Evolutionary conservation across 2,329 filamentous ascomycete species (phyloP).

Genomic region (Teratosphaeria destructans): DNA sequence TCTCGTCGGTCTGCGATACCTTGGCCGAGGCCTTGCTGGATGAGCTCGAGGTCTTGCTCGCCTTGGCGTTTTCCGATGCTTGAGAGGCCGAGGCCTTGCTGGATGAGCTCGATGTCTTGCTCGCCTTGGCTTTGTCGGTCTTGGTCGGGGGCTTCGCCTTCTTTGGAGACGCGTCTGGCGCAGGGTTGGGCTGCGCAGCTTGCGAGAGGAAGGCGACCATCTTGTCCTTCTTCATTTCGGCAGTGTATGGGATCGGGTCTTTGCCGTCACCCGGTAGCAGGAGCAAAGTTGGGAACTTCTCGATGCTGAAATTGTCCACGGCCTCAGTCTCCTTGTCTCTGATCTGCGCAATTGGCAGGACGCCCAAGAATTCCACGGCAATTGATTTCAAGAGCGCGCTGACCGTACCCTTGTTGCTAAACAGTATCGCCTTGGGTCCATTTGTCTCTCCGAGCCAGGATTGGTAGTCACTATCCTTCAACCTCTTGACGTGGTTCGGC

Average conservation of each 20-base stretch:
- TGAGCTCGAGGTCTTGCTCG: constrained; percentile 33
- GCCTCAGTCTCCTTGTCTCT: constrained; percentile 67
- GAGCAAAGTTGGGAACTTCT: constrained; percentile 69
- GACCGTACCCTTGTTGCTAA: constrained; percentile 85
- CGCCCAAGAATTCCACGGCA: constrained; percentile 81
- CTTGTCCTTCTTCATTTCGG: constrained; percentile 73
- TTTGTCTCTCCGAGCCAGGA: constrained; percentile 61
- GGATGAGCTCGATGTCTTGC: constrained; percentile 36
- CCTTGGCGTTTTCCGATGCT: constrained; percentile 38
- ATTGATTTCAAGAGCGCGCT: constrained; percentile 73
- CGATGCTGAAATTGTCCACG: constrained; percentile 63
- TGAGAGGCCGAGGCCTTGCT: constrained; percentile 43
- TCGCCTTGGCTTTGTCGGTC: constrained; percentile 35
- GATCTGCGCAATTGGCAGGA: constrained; percentile 70
- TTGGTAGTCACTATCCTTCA: constrained; percentile 70
- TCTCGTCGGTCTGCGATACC: constrained; percentile 41
- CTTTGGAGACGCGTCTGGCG: constrained; percentile 44
- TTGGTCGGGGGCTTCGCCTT: constrained; percentile 31
- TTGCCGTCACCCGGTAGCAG: constrained; percentile 63
- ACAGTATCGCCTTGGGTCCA: constrained; percentile 75
- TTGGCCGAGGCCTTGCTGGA: constrained; percentile 41
- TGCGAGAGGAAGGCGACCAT: constrained; percentile 78
- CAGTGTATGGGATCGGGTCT: constrained; percentile 63
- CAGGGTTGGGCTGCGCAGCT: constrained; percentile 66
- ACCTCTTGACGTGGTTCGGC: constrained; percentile 75